These are phyloP conservation scores for Fusarium mexicanum DNA, from an alignment of 2,329 filamentous ascomycete species.

Conservation along the genomic window DNA sequence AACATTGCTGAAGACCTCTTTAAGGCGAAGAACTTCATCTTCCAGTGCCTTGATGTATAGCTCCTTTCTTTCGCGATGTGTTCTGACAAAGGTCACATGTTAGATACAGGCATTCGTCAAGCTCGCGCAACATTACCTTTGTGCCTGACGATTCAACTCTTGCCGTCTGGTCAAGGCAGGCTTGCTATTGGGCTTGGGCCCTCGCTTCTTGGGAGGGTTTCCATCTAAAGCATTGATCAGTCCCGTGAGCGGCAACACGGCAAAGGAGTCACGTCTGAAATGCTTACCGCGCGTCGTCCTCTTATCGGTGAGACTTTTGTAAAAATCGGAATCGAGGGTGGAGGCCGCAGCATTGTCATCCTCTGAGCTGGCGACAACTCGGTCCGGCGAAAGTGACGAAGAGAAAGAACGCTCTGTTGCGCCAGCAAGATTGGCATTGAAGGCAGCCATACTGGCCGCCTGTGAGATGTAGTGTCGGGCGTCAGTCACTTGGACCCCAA, in stretches of 20 bases:
- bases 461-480: background rate
- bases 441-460: conserved; percentile 35
- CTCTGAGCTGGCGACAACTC: conserved; percentile 40
- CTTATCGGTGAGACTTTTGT: conserved; percentile 77
- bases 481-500: background rate
- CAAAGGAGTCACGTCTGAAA: background rate
- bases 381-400: conserved; percentile 58
- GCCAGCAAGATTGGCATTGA: conserved; percentile 30
- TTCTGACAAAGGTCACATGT: conserved; percentile 64
- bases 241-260: background rate
- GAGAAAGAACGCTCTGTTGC: conserved; percentile 51
- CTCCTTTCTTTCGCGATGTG: conserved; percentile 96
- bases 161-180: conserved; percentile 91
- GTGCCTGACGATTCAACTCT: conserved; percentile 93
- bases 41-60: conserved; percentile 95
- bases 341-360: conserved; percentile 54
- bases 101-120: background rate
- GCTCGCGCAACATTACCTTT: conserved; percentile 71
- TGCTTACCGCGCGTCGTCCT: conserved; percentile 76
- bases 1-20: conserved; percentile 81
- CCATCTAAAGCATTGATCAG: conserved; percentile 70
- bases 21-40: conserved; percentile 87
- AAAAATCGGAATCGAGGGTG: conserved; percentile 66
- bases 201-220: conserved; percentile 85
- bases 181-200: conserved; percentile 96